Conservation (phyloP, 306 rosid genomes). For the Abrus pulchellus region DNA sequence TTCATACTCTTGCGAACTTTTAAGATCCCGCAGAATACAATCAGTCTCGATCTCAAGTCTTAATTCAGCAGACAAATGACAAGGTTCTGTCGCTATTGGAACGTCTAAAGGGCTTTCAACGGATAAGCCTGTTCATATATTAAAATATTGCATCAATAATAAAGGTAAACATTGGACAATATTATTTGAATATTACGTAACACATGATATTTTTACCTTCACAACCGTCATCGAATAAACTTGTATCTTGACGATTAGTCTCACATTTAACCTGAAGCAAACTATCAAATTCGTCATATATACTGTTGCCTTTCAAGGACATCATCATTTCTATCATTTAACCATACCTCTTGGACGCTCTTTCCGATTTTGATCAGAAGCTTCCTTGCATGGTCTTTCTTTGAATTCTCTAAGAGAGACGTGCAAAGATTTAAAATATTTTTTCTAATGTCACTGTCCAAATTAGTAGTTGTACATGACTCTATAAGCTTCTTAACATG, state of each 20-base stretch:
- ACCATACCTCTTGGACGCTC: too few relatives aligned
- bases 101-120: too few relatives aligned
- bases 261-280: conserved; percentile 71
- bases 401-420: conserved; percentile 77
- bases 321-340: too few relatives aligned
- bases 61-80: conserved; percentile 43
- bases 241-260: conserved; percentile 56
- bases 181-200: background rate
- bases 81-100: conserved; percentile 43
- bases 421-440: conserved; percentile 69
- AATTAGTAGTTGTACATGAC: conserved; percentile 60
- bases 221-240: too few relatives aligned
- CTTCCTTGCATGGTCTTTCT: conserved; percentile 58
- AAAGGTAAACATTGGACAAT: too few relatives aligned
- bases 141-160: too few relatives aligned
- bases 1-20: conserved; percentile 74
- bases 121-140: too few relatives aligned
- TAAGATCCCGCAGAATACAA: conserved; percentile 60
- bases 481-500: conserved; percentile 64
- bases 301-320: conserved; percentile 43
- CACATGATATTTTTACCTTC: too few relatives aligned
- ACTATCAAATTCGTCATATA: conserved; percentile 55
- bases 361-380: conserved; percentile 41
- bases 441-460: conserved; percentile 59
- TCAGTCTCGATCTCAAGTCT: conserved; percentile 66